phyloP scores from a whole-genome alignment of 192 early-diverging fungal genomes.

The Oehlia diaphana region DNA sequence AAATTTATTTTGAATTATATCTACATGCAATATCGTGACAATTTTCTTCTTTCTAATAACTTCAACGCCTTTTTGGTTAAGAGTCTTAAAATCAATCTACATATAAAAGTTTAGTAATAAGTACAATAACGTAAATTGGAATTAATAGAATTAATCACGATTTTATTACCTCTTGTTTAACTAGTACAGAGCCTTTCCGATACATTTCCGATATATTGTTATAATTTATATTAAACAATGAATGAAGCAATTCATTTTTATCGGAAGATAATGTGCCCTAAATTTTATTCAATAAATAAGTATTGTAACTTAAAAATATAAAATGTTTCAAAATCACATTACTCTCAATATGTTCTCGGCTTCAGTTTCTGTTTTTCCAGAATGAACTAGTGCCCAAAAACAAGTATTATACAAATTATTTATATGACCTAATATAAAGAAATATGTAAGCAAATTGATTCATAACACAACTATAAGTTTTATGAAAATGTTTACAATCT shows the following conservation, averaged over 20 bases:
- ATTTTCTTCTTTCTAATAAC: slow-evolving; percentile 56
- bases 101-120: neutral
- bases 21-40: slow-evolving; percentile 58
- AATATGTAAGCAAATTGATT: neutral
- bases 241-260: slow-evolving; percentile 92
- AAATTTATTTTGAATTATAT: slow-evolving; percentile 75
- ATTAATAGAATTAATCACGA: slow-evolving; percentile 27
- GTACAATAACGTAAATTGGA: slow-evolving; percentile 6
- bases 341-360: slow-evolving; percentile 76
- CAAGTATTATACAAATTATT: slow-evolving; percentile 96
- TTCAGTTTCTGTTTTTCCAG: slow-evolving; percentile 67
- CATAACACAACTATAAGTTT: neutral
- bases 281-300: too few species aligned
- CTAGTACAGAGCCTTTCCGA: slow-evolving; percentile 83
- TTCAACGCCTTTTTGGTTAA: slow-evolving; percentile 27
- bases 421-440: slow-evolving; percentile 58
- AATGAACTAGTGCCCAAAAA: slow-evolving; percentile 87
- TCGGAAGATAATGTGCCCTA: slow-evolving; percentile 84
- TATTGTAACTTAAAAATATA: neutral
- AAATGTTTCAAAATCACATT: slow-evolving; percentile 25
- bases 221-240: slow-evolving; percentile 86
- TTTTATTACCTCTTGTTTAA: slow-evolving; percentile 57
- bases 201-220: slow-evolving; percentile 79
- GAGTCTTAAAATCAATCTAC: slow-evolving; percentile 23
- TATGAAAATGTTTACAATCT: slow-evolving; percentile 58